phyloP scores from a whole-genome alignment of 805 yeast species.

The Pichia scutulata region DNA sequence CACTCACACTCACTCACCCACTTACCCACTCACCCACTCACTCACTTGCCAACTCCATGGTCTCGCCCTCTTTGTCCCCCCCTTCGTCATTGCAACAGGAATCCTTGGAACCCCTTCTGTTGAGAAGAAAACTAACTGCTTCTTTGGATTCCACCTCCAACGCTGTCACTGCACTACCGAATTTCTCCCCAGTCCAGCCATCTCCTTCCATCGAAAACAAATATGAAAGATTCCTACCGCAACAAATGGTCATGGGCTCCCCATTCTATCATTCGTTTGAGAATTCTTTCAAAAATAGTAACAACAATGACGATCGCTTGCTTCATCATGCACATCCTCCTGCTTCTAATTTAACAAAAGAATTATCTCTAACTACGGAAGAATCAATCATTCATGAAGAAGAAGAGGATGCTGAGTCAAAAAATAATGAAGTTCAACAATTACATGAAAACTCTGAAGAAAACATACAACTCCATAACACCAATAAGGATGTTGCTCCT shows the following conservation, averaged over 20 bases:
- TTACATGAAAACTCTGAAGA: too few species aligned
- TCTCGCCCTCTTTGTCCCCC: too few species aligned
- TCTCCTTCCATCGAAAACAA: background rate
- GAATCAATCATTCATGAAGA: too few species aligned
- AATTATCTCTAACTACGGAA: too few species aligned
- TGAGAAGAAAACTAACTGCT: background rate
- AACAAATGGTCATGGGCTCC: slow-evolving; percentile 51
- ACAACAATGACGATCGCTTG: background rate
- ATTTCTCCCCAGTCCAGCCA: background rate
- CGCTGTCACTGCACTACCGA: background rate
- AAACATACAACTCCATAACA: too few species aligned
- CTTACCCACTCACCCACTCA: background rate
- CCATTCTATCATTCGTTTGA: slow-evolving; percentile 39
- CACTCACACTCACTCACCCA: background rate
- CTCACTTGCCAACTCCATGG: background rate
- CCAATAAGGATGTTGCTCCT: too few species aligned
- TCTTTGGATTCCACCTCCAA: background rate
- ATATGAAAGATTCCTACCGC: slow-evolving; percentile 48
- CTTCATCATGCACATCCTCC: background rate
- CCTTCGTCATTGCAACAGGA: background rate
- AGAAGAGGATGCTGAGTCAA: too few species aligned
- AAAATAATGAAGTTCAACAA: too few species aligned
- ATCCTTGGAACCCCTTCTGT: background rate
- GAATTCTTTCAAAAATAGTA: background rate
- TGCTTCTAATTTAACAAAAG: background rate